A percentile compares a stretch with the other conserved stretches of the same genome.
These are phyloP conservation scores for Piper betle DNA, from an alignment of 164 flowering plant genomes.

Conservation along the genomic window DNA sequence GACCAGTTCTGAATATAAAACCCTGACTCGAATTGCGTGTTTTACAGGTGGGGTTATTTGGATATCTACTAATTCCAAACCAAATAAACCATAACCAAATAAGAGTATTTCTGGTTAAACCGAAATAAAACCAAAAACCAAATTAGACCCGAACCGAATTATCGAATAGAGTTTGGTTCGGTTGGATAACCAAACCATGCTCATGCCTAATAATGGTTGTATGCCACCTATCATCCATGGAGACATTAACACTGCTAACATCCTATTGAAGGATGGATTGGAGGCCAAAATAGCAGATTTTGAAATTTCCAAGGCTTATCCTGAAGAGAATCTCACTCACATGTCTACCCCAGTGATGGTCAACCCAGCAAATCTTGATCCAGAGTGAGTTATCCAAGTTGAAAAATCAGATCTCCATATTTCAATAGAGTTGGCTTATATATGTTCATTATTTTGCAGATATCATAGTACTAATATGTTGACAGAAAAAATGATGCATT, in stretches of 20 bases:
- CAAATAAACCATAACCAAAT: no score
- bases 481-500: neutral
- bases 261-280: constrained; percentile 3
- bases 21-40: no score
- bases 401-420: no score
- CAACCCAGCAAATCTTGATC: constrained; percentile 3
- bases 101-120: no score
- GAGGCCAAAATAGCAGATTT: constrained; percentile 6
- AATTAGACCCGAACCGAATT: no score
- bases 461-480: neutral
- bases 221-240: constrained; percentile 4
- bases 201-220: constrained; percentile 3
- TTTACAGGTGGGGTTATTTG: no score
- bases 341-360: neutral
- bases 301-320: neutral
- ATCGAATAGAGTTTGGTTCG: no score
- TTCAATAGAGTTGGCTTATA: neutral
- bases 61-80: no score
- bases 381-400: neutral
- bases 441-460: neutral
- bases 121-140: no score
- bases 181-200: no score
- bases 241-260: constrained; percentile 2
- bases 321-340: neutral
- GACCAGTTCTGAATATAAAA: no score